Evolutionary conservation across 1,284 basidiomycete genomes (phyloP), one percentile per base, ranked within the genome.

Genomic region (Rhodotorula sp.): DNA sequence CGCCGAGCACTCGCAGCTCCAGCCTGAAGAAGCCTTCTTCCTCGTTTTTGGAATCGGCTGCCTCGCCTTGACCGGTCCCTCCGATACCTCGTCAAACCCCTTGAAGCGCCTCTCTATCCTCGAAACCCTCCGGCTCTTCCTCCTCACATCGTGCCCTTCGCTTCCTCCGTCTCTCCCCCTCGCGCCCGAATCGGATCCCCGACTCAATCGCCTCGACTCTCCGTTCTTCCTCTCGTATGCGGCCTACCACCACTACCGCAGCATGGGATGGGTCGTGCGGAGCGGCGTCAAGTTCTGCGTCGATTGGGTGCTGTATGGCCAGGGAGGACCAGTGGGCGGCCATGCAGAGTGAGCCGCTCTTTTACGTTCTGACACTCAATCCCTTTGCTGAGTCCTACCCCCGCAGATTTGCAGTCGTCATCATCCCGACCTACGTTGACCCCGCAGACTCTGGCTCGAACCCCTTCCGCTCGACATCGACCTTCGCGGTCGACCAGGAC

Each of bases 241-340:
- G 59, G 88, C 87, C 11, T 97, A 95, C 78, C 95, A 99, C 79
- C 93, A 99, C 81, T 99, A 91, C 79, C 88, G 95, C 29, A 93
- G 94, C 3, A 85, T 99, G 8, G 96, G 96, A n/a, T 99, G 96
- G 96, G 91, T 97, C 24, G 89, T 97, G 70, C 93, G 94, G 80
- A 88, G 87, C 32, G 96, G 96, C 4, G 89, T 96, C 83, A 99
- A 99, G 81, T 99, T 99, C 81, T 97, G 94, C 78, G 90, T 90
- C 53, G 96, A 99, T 78, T 92, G 90, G 82, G 84, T 99, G 22
- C 82, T 99, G 44, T 99, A 99, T 81, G 76, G 78, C 8, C 75
- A 70, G 73, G 86, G 90, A 15, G 96, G 96, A 0, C 94, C 95
- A 0, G 92, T 96, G 0, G 98, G 98, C 79, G 85, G 89, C 5